Evolutionary conservation across 805 yeast species (phyloP).

Genomic region (Saccharomycopsis amapae): DNA sequence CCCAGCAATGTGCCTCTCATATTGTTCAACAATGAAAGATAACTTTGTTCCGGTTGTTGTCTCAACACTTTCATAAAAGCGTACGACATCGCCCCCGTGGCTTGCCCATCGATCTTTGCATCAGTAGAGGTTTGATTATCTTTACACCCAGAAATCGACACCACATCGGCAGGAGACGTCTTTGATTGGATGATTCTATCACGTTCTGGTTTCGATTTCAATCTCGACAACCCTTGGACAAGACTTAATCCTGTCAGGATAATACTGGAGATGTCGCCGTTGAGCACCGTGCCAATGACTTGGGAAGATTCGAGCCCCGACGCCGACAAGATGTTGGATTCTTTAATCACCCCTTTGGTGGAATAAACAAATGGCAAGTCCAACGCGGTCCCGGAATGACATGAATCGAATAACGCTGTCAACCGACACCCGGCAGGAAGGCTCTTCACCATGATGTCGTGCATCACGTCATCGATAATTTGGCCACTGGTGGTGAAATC

Average conservation of each 20-base stretch:
- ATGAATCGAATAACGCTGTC: slow-evolving; percentile 76
- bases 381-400: slow-evolving; percentile 79
- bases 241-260: slow-evolving; percentile 38
- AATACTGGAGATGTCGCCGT: slow-evolving; percentile 45
- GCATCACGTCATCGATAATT: slow-evolving; percentile 68
- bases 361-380: slow-evolving; percentile 78
- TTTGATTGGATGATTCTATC: slow-evolving; percentile 47
- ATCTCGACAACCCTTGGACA: slow-evolving; percentile 35
- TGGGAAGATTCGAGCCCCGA: slow-evolving; percentile 60
- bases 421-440: slow-evolving; percentile 67
- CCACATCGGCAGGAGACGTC: slow-evolving; percentile 69
- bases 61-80: slow-evolving; percentile 62
- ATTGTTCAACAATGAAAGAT: slow-evolving; percentile 59
- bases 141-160: slow-evolving; percentile 73
- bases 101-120: slow-evolving; percentile 59
- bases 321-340: slow-evolving; percentile 70
- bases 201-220: slow-evolving; percentile 30
- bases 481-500: slow-evolving; percentile 64
- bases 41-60: slow-evolving; percentile 58
- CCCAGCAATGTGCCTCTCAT: slow-evolving; percentile 56
- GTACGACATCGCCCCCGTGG: slow-evolving; percentile 83
- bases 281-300: slow-evolving; percentile 52
- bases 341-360: slow-evolving; percentile 76
- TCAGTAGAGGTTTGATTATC: slow-evolving; percentile 83
- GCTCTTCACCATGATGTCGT: slow-evolving; percentile 61